These are phyloP conservation scores for Oryza meyeriana DNA, from an alignment of 176 grass and related monocot genomes.

Conservation along the genomic window DNA sequence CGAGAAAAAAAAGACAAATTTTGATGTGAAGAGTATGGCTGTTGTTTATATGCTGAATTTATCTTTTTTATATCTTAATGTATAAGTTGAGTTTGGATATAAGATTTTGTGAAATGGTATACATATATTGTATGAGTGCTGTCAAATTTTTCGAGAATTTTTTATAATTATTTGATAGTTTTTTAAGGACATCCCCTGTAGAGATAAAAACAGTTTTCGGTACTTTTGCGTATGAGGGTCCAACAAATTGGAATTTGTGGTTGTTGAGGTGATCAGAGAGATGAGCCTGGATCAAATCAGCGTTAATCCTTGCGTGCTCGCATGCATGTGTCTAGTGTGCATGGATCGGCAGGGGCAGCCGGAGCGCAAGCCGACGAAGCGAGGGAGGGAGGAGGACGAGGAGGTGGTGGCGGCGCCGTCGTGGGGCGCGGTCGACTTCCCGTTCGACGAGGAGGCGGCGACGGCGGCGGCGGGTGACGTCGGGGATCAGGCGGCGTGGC, in stretches of 20 bases:
- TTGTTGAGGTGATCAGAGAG: background rate
- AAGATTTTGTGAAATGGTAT: too few species aligned
- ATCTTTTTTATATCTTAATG: too few species aligned
- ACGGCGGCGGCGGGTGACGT: background rate
- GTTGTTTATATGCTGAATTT: too few species aligned
- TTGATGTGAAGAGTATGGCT: too few species aligned
- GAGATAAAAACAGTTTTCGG: too few species aligned
- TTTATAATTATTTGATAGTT: too few species aligned
- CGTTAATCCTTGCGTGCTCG: background rate
- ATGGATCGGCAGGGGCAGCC: constrained; percentile 30
- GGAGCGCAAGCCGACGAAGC: constrained; percentile 38
- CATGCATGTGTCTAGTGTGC: background rate
- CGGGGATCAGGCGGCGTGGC: constrained; percentile 33
- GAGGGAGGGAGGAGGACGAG: constrained; percentile 31
- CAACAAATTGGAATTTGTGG: background rate
- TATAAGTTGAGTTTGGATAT: too few species aligned
- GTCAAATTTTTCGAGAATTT: too few species aligned
- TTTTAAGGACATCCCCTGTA: too few species aligned
- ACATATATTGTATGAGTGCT: too few species aligned
- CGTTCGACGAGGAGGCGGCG: constrained; percentile 22
- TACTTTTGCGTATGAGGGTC: too few species aligned
- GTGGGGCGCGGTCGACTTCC: constrained; percentile 14
- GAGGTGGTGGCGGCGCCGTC: background rate
- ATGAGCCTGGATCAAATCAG: background rate
- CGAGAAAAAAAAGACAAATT: too few species aligned